phyloP scores from a whole-genome alignment of 176 grass and related monocot species.

The Lolium perenne region DNA sequence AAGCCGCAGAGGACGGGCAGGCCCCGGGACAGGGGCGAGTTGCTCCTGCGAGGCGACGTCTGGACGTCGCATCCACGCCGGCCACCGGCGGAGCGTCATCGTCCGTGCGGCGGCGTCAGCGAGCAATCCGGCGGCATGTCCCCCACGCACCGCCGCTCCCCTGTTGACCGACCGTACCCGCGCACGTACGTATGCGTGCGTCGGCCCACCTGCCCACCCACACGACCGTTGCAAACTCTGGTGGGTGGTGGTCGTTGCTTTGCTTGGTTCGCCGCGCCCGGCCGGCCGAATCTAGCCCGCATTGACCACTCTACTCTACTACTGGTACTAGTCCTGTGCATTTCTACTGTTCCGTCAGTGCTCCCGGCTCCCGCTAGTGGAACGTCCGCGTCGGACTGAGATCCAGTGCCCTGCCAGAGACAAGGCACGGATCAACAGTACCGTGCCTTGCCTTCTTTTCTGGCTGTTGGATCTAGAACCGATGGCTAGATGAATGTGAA shows the following conservation, averaged over 20 bases:
- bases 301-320: slow-evolving; percentile 8
- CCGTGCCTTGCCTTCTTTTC: no score
- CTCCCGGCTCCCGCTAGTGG: neutral
- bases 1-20: neutral
- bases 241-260: no score
- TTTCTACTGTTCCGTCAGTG: no score
- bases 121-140: neutral
- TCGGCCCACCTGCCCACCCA: neutral
- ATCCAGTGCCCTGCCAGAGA: no score
- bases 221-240: neutral
- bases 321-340: no score
- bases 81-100: neutral
- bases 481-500: no score
- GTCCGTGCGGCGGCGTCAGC: neutral
- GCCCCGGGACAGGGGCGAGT: no score
- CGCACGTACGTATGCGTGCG: neutral
- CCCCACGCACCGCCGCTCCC: neutral
- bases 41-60: neutral
- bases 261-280: neutral
- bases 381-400: neutral
- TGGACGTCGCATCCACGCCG: neutral
- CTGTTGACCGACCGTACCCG: neutral
- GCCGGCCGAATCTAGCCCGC: slow-evolving; percentile 8
- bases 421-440: no score
- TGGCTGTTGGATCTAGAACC: no score